These are phyloP conservation scores for Panicum hallii DNA, from an alignment of 202 grass and related monocot species.

Conservation along the genomic window DNA sequence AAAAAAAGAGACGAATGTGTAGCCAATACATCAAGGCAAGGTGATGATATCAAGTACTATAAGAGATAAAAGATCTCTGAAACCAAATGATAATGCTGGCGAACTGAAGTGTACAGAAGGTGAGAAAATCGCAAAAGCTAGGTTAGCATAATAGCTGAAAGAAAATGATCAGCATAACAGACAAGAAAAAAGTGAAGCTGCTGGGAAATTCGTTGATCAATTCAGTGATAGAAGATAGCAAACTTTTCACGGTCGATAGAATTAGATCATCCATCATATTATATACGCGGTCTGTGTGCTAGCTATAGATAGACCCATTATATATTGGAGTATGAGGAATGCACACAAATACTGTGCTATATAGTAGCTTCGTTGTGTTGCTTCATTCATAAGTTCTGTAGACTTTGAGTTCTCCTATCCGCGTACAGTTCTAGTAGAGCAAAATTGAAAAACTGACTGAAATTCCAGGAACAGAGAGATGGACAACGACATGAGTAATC, in stretches of 20 bases:
- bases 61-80: neutral
- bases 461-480: neutral
- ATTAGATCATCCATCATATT: neutral
- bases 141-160: neutral
- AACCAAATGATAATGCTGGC: neutral
- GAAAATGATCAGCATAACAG: neutral
- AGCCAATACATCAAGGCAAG: neutral
- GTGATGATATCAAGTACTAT: neutral
- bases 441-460: constrained; percentile 24
- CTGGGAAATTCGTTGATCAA: neutral
- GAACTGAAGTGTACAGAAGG: neutral
- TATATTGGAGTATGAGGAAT: neutral
- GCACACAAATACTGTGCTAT: constrained; percentile 17
- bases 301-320: no score
- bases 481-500: neutral
- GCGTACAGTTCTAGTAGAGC: constrained; percentile 17
- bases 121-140: neutral
- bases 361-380: constrained; percentile 16
- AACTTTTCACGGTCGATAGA: constrained; percentile 5
- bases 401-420: constrained; percentile 21
- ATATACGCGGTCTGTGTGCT: neutral
- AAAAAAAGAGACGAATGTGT: neutral
- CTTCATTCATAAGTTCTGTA: constrained; percentile 39
- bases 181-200: neutral
- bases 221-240: neutral